Conservation (phyloP, 495 filamentous ascomycete species). For the Xylaria telfairii region DNA sequence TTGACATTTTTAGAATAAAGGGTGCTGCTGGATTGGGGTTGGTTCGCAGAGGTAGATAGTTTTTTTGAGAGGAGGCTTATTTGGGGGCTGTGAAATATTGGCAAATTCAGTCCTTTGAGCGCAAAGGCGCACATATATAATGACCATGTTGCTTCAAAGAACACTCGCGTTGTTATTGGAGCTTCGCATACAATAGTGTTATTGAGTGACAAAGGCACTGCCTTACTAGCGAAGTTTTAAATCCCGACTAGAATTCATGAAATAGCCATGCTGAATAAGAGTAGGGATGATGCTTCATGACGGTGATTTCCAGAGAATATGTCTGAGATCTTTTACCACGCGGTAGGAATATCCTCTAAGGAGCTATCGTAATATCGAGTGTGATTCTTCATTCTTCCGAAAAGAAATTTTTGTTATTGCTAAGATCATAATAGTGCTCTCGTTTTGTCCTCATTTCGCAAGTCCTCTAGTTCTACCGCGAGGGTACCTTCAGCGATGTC, state of each 20-base stretch:
- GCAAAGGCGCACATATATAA: not conserved
- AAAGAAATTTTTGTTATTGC: not conserved
- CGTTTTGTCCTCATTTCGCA: not conserved
- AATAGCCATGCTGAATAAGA: not conserved
- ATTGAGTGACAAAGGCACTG: not conserved
- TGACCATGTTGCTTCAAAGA: not conserved
- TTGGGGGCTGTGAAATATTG: not conserved
- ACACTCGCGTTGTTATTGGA: not conserved
- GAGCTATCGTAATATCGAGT: not conserved
- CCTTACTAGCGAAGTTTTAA: not conserved
- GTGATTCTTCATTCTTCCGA: not conserved
- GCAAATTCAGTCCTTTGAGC: not conserved
- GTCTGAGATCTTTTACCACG: not conserved
- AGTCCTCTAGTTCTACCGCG: conserved; percentile 57
- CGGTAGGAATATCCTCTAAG: not conserved
- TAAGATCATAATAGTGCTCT: not conserved
- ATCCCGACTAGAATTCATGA: too few relatives aligned
- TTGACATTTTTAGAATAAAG: not conserved
- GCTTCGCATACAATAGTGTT: not conserved
- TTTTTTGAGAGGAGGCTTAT: not conserved
- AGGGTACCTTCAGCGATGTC: conserved; percentile 66
- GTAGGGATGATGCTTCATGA: not conserved
- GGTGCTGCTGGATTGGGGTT: not conserved
- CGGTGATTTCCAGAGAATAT: not conserved
- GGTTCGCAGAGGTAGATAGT: not conserved